Conservation (phyloP, 805 yeast genomes). For the Teunomyces tritomae region DNA sequence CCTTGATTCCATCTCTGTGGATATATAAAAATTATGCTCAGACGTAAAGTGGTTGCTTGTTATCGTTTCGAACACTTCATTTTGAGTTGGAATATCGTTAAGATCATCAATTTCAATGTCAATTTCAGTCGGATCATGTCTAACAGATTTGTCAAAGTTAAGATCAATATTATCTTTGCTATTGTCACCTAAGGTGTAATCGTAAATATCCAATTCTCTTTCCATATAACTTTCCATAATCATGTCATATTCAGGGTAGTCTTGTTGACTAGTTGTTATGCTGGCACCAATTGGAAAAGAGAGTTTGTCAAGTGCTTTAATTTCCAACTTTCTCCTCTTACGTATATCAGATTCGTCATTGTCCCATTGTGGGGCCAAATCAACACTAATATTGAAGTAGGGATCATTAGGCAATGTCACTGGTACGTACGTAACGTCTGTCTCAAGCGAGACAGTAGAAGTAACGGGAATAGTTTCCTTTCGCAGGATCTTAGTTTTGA, state of each 20-base stretch:
- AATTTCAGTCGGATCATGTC: slow-evolving; percentile 26
- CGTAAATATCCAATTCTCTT: slow-evolving; percentile 5
- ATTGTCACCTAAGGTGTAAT: not conserved
- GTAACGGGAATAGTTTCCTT: not conserved
- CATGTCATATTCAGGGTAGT: not conserved
- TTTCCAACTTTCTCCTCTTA: slow-evolving; percentile 16
- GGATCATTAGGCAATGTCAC: slow-evolving; percentile 25
- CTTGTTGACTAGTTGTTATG: not conserved
- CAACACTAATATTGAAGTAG: slow-evolving; percentile 21
- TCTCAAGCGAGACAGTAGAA: not conserved
- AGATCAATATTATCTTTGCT: slow-evolving; percentile 1
- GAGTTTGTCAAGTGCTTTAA: slow-evolving; percentile 11
- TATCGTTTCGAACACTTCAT: not conserved
- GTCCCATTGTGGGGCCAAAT: slow-evolving; percentile 16
- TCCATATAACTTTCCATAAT: slow-evolving; percentile 12
- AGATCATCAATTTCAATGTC: slow-evolving; percentile 8
- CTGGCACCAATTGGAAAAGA: slow-evolving; percentile 10
- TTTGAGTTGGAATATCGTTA: not conserved
- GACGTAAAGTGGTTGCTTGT: slow-evolving; percentile 6
- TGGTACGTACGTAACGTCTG: not conserved
- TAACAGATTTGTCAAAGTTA: slow-evolving; percentile 5
- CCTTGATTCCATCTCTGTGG: slow-evolving; percentile 2
- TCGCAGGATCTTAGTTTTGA: slow-evolving; percentile 5
- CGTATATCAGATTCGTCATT: slow-evolving; percentile 2
- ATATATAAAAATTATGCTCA: slow-evolving; percentile 11